Base-by-base conservation (phyloP, 2,329 filamentous ascomycete genomes). In the Allantophomopsis lycopodina region DNA sequence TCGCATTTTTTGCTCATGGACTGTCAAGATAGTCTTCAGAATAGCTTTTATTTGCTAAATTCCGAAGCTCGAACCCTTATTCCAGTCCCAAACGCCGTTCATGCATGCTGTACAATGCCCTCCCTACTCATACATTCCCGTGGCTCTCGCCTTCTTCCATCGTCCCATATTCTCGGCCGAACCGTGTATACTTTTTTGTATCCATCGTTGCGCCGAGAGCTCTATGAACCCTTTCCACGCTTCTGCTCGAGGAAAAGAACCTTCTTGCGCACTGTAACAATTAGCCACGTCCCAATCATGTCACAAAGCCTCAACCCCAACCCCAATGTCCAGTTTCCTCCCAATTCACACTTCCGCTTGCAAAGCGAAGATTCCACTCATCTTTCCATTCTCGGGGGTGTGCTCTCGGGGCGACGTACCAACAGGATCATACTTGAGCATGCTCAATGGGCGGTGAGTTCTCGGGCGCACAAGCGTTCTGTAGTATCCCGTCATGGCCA, bases 401-500 rank as follows among this genome's bases (percentile, higher is more conserved):
- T 8, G 16, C 14, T 17, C 13, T 8, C 12, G 13, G 18, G n/a
- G n/a, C 32, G 14, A 44, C 73, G 49, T 76, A 94, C 85, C 81
- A 48, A 98, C 88, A 33, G 91, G 91, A 59, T 98, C 91, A 64
- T 98, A 98, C 69, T 98, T 98, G 53, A 98, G 68, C 86, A 98
- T 91, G 66, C 87, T 93, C 64, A 98, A 74, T 41, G 93, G 88
- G 35, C 81, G 71, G 46, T 87, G 72, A 21, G 75, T 73, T 50
- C 91, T 80, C 11, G 87, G 88, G 43, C 93, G 79, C 51, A 81
- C 72, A 61, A 94, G 78, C 40, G 86, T 93, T 62, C 89, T 88
- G 71, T 89, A 98, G 73, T 87, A 98, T 55, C 91, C 91, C 18
- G 91, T 98, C 81, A 94, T 81, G 59, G 91, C 91, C 91, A 98